Base-by-base conservation (phyloP, 2,329 filamentous ascomycete genomes). In the Aureobasidium musti region DNA sequence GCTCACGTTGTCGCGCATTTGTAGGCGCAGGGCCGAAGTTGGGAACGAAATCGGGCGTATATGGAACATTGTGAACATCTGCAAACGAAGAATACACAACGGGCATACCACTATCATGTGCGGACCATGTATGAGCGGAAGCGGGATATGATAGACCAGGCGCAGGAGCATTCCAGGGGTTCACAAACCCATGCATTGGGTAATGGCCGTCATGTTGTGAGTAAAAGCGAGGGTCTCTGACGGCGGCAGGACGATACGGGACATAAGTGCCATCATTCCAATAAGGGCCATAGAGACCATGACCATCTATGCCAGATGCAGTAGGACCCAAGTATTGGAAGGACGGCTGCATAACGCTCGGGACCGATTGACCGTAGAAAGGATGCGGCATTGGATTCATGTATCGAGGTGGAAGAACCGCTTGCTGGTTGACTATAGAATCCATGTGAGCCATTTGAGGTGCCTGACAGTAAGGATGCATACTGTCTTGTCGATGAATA, bases 261-360 rank as follows among this genome's bases (percentile, higher is more conserved):
- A 84, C 83, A 70, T 82, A 86, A 10, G 81, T 84, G n/a, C 85
- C 86, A 78, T 87, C 83, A 23, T 86, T 84, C 84, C 85, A 88
- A 72, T 87, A 87, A 33, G 85, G 85, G 0, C 86, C 86, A 74
- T 85, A 87, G 5, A 83, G 80, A 10, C 83, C 84, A 35, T 81
- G 79, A 53, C 83, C 83, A 65, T 82, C 80, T 35, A 82, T 82
- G 63, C 84, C 84, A 1, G 85, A 83, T 35, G 84, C 84, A 8
- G 85, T 87, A 33, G 85, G 84, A 2, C 84, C 85, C 59, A 84
- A 82, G 69, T 84, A 83, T 60, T 87, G 86, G 67, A 86, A 80
- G 28, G 82, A 78, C 35, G 87, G 84, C 56, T 88, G 84, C 17
- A 88, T 78, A 10, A 86, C 85, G 1, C 83, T 87, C 14, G 85